Percentiles rank a stretch among this genome's conserved stretches.
These are phyloP conservation scores for Kuraishia capsulata DNA, from an alignment of 805 yeast genomes.

Conservation along the genomic window DNA sequence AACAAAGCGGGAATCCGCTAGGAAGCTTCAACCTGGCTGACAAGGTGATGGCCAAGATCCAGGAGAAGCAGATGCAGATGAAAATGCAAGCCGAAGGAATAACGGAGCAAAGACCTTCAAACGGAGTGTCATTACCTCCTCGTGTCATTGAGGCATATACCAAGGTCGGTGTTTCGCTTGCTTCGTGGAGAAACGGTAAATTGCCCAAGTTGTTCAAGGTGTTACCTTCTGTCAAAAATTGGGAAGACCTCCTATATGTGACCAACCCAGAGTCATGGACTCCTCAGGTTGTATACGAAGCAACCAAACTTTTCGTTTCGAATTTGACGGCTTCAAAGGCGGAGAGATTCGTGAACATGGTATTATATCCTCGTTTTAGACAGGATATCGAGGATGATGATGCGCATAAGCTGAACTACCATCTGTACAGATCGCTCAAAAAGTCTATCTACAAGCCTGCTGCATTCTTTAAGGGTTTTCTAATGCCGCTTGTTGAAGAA, in stretches of 20 bases:
- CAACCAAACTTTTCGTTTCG: constrained; percentile 88
- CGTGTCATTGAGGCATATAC: constrained; percentile 93
- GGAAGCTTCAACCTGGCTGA: constrained; percentile 75
- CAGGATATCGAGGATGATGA: constrained; percentile 62
- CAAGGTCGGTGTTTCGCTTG: constrained; percentile 78
- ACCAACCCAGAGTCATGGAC: constrained; percentile 94
- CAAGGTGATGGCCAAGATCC: constrained; percentile 83
- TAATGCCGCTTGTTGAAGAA: constrained; percentile 84
- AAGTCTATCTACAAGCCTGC: constrained; percentile 94
- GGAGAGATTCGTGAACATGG: constrained; percentile 66
- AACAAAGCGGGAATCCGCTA: constrained; percentile 13
- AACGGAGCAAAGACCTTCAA: constrained; percentile 36
- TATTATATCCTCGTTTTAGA: constrained; percentile 66
- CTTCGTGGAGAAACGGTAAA: constrained; percentile 91
- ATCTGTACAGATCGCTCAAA: constrained; percentile 83
- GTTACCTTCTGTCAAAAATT: constrained; percentile 82
- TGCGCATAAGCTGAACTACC: constrained; percentile 79
- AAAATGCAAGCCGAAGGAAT: constrained; percentile 19
- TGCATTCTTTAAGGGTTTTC: constrained; percentile 93
- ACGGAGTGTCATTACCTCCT: constrained; percentile 86
- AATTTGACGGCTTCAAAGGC: constrained; percentile 83
- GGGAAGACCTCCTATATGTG: constrained; percentile 93
- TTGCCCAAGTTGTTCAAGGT: constrained; percentile 95
- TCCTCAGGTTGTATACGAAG: constrained; percentile 90
- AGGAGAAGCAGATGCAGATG: constrained; percentile 42